Base-by-base conservation (phyloP, 2,329 filamentous ascomycete genomes). In the Tolypocladium tundrense region DNA sequence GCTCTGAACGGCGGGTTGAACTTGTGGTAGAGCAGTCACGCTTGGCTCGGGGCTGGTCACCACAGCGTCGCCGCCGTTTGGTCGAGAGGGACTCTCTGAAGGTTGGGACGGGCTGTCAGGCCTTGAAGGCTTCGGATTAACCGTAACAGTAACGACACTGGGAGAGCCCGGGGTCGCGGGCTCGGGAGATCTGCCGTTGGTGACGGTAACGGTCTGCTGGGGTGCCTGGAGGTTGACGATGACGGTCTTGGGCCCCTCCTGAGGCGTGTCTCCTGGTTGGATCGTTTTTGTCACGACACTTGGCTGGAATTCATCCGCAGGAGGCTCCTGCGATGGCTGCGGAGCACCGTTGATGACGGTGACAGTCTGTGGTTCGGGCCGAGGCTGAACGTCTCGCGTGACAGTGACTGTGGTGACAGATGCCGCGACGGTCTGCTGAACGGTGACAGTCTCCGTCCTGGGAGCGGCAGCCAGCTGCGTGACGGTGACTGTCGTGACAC, bases 401-500 rank as follows among this genome's bases (percentile, higher is more conserved):
- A 63, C 39, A 6, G 51, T 58, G 54, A 62, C 40, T 9, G 61
- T 62, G 6, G 61, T 63, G 13, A 61, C 55, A n/a, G 63, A 55
- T 21, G 65, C 60, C 45, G 65, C 66, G 31, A 67, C 59, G 6
- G 63, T 62, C 8, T 51, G 42, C 41, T 50, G 52, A 37, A 61
- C 50, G 4, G 59, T 60, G 35, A 61, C 57, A 4, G 60, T 67
- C 59, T 19, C 65, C 8, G 56, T 59, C 53, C 58, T 59, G 53
- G 54, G 14, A 24, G 19, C 59, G 54, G 65, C 57, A 33, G 61
- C 61, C 33, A 61, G 58, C 10, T 62, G 58, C 45, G 66, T 69
- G 37, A 70, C 60, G 24, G 67, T 70, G 41, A 71, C 61, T 13
- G 66, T 68, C 10, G 59, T 58, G 10, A 50, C 40, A 14, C 53